Evolutionary conservation across 139 green algal species (phyloP).

Genomic region (Chlamydomonas sp.): DNA sequence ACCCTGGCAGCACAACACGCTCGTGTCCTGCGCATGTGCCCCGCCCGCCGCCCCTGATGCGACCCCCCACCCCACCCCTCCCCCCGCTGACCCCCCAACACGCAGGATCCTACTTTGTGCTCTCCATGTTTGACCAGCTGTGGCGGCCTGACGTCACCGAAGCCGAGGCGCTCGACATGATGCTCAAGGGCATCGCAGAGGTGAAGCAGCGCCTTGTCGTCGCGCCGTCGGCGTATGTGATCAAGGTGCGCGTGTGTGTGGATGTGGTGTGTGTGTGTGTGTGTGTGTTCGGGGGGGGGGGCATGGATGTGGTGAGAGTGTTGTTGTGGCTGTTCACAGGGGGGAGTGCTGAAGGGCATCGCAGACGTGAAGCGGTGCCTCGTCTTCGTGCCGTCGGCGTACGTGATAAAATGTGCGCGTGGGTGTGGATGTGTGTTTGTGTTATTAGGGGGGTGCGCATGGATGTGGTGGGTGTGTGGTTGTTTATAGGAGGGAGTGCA

Average conservation of each 20-base stretch:
- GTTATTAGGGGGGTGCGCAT: too few species aligned
- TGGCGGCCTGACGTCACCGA: constrained; percentile 83
- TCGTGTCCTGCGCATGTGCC: too few species aligned
- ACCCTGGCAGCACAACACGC: background rate
- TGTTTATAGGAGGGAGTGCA: constrained; percentile 14
- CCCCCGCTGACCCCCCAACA: background rate
- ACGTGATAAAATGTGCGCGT: too few species aligned
- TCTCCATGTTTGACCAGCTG: constrained; percentile 93
- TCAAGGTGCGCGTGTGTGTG: constrained; percentile 58
- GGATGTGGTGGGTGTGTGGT: background rate
- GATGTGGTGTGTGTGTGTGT: background rate
- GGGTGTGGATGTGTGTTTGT: too few species aligned
- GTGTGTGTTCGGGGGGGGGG: too few species aligned
- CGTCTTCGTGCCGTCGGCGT: too few species aligned
- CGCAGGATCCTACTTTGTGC: constrained; percentile 83
- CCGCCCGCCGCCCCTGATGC: too few species aligned
- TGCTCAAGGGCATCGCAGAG: constrained; percentile 78
- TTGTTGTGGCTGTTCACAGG: too few species aligned
- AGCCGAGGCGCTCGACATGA: constrained; percentile 83
- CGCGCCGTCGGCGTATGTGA: constrained; percentile 76
- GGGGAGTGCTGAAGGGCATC: too few species aligned
- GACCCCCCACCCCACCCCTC: background rate
- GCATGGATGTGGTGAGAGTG: too few species aligned
- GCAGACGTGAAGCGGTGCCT: background rate
- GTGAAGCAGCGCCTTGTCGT: constrained; percentile 79